Conservation (phyloP, 2,329 filamentous ascomycete species). For the Fusarium pininemorale region DNA sequence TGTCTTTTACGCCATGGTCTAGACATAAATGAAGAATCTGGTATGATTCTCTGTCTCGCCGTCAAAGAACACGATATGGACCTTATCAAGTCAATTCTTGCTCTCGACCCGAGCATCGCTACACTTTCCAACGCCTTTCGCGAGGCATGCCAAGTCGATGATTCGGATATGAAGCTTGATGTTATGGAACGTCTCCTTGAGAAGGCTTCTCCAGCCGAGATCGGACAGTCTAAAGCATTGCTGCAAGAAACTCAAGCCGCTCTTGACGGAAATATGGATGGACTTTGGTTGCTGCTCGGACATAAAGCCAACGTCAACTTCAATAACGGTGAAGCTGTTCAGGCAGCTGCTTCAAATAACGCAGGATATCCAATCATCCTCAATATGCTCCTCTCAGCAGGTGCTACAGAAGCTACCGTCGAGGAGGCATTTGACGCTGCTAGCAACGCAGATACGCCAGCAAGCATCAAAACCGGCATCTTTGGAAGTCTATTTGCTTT, state of each 20-base stretch:
- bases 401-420: not conserved
- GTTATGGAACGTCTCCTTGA: not conserved
- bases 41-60: not conserved
- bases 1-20: not conserved
- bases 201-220: not conserved
- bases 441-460: not conserved
- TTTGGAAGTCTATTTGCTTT: not conserved
- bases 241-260: not conserved
- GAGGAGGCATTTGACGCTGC: constrained; percentile 8
- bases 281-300: not conserved
- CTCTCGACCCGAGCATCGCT: not conserved
- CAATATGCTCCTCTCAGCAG: constrained; percentile 1
- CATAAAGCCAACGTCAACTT: constrained; percentile 17
- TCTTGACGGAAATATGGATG: not conserved
- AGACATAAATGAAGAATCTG: not conserved
- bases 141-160: not conserved
- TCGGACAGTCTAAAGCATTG: constrained; percentile 9
- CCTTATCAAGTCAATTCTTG: not conserved
- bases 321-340: not conserved
- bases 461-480: not conserved
- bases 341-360: not conserved
- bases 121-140: not conserved
- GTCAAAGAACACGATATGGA: not conserved
- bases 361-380: not conserved
- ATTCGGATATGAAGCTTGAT: not conserved